phyloP scores from a whole-genome alignment of 148 eudicot genomes.

The Rhododendron ovatum region DNA sequence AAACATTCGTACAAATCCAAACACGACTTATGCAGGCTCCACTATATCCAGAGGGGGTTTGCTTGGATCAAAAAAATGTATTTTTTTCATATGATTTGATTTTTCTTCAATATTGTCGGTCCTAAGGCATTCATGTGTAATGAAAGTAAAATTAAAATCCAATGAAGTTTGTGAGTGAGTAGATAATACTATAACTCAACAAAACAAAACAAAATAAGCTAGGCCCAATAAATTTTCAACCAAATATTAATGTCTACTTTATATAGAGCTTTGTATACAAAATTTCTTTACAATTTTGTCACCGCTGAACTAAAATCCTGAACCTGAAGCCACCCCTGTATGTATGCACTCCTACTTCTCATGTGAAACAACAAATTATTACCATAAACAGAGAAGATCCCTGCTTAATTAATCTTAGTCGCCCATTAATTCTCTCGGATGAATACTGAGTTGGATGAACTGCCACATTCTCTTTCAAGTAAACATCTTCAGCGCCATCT shows the following conservation, averaged over 20 bases:
- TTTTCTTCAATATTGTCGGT: background rate
- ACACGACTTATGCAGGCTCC: background rate
- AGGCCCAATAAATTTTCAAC: background rate
- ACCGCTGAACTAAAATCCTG: background rate
- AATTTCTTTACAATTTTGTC: background rate
- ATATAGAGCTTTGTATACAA: background rate
- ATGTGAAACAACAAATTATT: slow-evolving; percentile 1
- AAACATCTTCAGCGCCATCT: slow-evolving; percentile 63
- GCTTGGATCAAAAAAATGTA: background rate
- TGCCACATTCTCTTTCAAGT: slow-evolving; percentile 79
- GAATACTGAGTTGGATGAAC: slow-evolving; percentile 92
- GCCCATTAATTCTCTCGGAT: slow-evolving; percentile 86
- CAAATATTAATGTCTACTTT: background rate
- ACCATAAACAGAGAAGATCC: slow-evolving; percentile 66
- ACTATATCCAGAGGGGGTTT: background rate
- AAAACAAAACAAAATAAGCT: background rate
- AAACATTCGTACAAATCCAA: background rate
- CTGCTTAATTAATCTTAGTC: slow-evolving; percentile 76
- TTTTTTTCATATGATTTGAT: background rate
- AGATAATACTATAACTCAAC: background rate
- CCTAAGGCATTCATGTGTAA: background rate
- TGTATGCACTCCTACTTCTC: background rate
- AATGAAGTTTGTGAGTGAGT: background rate
- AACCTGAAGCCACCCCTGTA: background rate
- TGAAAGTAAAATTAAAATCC: background rate